A percentile compares a stretch with the other conserved stretches of the same genome.
phyloP scores from a whole-genome alignment of 2,329 filamentous ascomycete species.

The Cercospora sojina region DNA sequence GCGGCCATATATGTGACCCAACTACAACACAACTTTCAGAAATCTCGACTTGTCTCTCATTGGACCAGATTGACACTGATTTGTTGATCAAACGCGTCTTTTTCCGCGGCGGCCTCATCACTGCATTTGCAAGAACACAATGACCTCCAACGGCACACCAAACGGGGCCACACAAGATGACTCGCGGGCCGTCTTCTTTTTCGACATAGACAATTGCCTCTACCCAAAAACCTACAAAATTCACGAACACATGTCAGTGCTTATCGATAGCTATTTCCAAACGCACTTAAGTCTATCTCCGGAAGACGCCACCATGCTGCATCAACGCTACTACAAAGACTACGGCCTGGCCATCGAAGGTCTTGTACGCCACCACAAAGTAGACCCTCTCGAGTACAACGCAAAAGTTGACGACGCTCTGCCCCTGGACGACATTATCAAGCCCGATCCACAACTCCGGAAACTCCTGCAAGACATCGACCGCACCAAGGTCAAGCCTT shows the following conservation, averaged over 20 bases:
- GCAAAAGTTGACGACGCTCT: constrained; percentile 90
- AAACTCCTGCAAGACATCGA: constrained; percentile 80
- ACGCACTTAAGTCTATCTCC: constrained; percentile 69
- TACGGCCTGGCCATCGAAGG: constrained; percentile 98
- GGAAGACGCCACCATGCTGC: constrained; percentile 80
- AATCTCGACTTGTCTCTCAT: not conserved
- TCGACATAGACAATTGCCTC: constrained; percentile 98
- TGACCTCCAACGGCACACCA: constrained; percentile 13
- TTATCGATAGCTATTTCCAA: constrained; percentile 69
- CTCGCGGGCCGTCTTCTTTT: constrained; percentile 60
- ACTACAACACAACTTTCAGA: not conserved
- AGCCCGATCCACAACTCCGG: constrained; percentile 72
- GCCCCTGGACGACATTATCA: constrained; percentile 80
- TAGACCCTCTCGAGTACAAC: constrained; percentile 94
- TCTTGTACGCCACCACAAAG: constrained; percentile 87
- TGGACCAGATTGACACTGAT: not conserved
- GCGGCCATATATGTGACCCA: constrained; percentile 1
- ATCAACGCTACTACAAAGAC: constrained; percentile 88
- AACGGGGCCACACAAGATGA: constrained; percentile 11
- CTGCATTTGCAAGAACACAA: not conserved
- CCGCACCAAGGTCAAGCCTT: constrained; percentile 75
- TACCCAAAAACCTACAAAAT: constrained; percentile 78
- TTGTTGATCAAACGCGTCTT: not conserved
- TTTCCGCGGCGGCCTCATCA: not conserved
- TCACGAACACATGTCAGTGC: constrained; percentile 79